Evolutionary conservation across 1,284 basidiomycete genomes (phyloP).

Genomic region (Trametes sp.): DNA sequence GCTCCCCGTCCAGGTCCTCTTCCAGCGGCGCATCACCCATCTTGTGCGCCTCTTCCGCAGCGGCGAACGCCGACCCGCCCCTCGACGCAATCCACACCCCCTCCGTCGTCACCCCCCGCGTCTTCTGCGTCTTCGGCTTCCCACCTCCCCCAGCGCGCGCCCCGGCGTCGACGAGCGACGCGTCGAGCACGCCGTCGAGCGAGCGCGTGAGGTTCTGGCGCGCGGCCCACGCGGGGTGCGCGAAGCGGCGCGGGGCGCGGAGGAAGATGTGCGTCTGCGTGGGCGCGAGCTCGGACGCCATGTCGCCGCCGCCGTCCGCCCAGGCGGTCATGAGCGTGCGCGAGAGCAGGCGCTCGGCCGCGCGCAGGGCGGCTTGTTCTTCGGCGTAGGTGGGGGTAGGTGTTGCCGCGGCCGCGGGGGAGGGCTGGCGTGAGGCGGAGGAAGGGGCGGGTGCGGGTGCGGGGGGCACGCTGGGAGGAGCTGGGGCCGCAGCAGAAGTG

Average conservation of each 20-base stretch:
- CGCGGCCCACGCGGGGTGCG: slow-evolving; percentile 76
- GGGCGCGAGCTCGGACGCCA: slow-evolving; percentile 68
- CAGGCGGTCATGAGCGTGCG: slow-evolving; percentile 64
- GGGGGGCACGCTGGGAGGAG: not conserved
- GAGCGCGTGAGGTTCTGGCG: slow-evolving; percentile 59
- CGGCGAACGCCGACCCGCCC: slow-evolving; percentile 26
- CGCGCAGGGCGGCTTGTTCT: slow-evolving; percentile 56
- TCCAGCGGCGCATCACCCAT: not conserved
- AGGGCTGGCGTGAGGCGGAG: slow-evolving; percentile 17
- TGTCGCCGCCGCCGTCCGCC: slow-evolving; percentile 62
- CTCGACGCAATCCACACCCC: slow-evolving; percentile 63
- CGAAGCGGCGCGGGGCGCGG: slow-evolving; percentile 73
- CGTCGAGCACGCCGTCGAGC: slow-evolving; percentile 42
- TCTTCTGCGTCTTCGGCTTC: slow-evolving; percentile 28
- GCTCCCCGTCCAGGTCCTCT: slow-evolving; percentile 3
- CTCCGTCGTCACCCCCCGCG: slow-evolving; percentile 51
- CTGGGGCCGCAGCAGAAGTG: not conserved
- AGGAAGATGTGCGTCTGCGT: slow-evolving; percentile 75
- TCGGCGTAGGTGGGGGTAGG: slow-evolving; percentile 46
- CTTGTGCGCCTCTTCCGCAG: slow-evolving; percentile 19
- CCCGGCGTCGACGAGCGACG: slow-evolving; percentile 48
- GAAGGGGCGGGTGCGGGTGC: slow-evolving; percentile 4
- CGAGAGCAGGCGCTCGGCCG: slow-evolving; percentile 66
- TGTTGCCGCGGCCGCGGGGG: slow-evolving; percentile 27
- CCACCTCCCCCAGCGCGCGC: slow-evolving; percentile 11